Percentiles rank a stretch among this genome's conserved stretches.
phyloP scores from a whole-genome alignment of 2,329 filamentous ascomycete species.

The Fusarium acutatum region DNA sequence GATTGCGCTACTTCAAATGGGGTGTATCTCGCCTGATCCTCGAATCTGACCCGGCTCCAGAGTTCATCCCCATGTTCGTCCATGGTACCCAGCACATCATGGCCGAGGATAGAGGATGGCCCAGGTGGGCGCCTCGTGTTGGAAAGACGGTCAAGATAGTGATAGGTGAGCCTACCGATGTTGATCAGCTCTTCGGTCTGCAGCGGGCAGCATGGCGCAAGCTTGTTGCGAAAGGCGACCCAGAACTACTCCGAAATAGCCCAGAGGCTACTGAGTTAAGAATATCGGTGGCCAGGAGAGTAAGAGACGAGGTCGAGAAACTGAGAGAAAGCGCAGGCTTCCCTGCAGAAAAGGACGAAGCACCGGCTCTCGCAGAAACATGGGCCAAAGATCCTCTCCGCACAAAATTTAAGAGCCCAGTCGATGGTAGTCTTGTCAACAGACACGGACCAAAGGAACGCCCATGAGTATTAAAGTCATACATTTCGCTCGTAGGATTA shows the following conservation, averaged over 20 bases:
- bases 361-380: slow-evolving; percentile 80
- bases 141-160: slow-evolving; percentile 76
- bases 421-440: slow-evolving; percentile 62
- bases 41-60: slow-evolving; percentile 85
- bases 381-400: slow-evolving; percentile 68
- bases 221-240: slow-evolving; percentile 62
- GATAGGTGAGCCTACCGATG: slow-evolving; percentile 81
- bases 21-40: slow-evolving; percentile 90
- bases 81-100: slow-evolving; percentile 90
- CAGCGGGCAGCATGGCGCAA: slow-evolving; percentile 78
- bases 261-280: slow-evolving; percentile 74
- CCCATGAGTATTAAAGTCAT: slow-evolving; percentile 14
- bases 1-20: slow-evolving; percentile 98
- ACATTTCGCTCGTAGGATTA: slow-evolving; percentile 25
- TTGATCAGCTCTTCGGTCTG: slow-evolving; percentile 79
- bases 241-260: slow-evolving; percentile 52
- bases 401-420: slow-evolving; percentile 60
- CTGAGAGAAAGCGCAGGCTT: slow-evolving; percentile 77
- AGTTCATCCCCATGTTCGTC: slow-evolving; percentile 93
- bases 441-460: slow-evolving; percentile 41
- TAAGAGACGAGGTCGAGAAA: slow-evolving; percentile 83
- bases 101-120: slow-evolving; percentile 82
- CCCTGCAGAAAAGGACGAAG: slow-evolving; percentile 79
- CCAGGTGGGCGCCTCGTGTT: slow-evolving; percentile 80
- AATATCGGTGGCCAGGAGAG: slow-evolving; percentile 79